Evolutionary conservation across 176 grass and related monocot genomes (phyloP), one percentile per base, ranked within the genome.

Genomic region (Lolium multiflorum): DNA sequence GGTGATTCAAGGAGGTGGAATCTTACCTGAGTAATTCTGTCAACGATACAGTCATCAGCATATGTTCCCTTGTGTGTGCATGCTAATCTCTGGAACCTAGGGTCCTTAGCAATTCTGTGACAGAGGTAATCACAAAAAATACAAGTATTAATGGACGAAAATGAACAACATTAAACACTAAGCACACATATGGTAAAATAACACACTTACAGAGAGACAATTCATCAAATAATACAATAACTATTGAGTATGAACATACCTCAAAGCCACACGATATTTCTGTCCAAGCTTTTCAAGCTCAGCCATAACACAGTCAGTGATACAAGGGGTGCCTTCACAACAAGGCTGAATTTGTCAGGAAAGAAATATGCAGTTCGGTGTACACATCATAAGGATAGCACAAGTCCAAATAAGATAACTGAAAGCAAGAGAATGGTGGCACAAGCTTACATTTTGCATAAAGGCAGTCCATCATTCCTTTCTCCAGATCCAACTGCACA

Each of bases 271-370:
- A 74, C 96, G 96, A 60, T 98, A 98, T 54, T 98, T 98, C 72
- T 98, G 93, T 80, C 93, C 96, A 54, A 98, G 85, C 64, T 98
- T 98, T 85, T 95, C 96, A 77, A 98, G 91, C 86, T 98, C 93
- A 61, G 96, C 96, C 93, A 98, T 98, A 66, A 98, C 96, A 86
- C 96, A 98, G 43, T 98, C 93, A 28, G 96, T 98, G 79, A 98
- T 92, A 58, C 93, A 98, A 2, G 96, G 93, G 44, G 96, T 98
- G 26, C 96, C 96, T 98, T 81, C 35, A 91, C 51, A 85, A 68
- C 9, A 91, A 79, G 71, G 18, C 9, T 76, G 21, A 81, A 80
- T 21, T 59, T 74, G 44, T 84, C 9, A 89, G 31, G 3, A 43
- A 84, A 71, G 1, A 16, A 37, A 66, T 17, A 66, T 55, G 76